Evolutionary conservation across 352 stramenopile species (phyloP).

Genomic region (Globisporangium recalcitrans): DNA sequence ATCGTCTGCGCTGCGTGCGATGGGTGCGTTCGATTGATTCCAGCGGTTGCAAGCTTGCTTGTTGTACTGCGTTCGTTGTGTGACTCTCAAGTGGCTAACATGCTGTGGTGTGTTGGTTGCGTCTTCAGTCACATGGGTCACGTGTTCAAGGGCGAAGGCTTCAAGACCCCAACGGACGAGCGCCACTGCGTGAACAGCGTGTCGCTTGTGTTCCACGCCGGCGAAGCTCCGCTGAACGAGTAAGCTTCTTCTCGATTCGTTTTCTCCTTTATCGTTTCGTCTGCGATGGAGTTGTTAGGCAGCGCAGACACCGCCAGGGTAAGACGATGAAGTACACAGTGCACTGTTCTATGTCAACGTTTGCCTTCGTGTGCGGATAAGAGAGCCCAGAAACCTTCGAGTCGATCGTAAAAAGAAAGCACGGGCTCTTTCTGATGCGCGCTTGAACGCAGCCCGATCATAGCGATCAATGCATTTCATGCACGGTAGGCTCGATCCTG

Average conservation of each 20-base stretch:
- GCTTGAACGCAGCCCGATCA: neutral
- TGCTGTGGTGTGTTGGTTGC: conserved; percentile 1
- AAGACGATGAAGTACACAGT: neutral
- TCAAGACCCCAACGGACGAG: conserved; percentile 84
- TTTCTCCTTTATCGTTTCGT: too few relatives aligned
- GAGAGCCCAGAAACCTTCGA: neutral
- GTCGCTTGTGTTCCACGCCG: conserved; percentile 78
- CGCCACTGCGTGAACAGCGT: conserved; percentile 90
- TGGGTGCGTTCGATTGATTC: conserved; percentile 35
- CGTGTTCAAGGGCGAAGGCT: conserved; percentile 88
- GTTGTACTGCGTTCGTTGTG: neutral
- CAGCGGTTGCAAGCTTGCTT: neutral
- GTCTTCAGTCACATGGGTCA: conserved; percentile 82
- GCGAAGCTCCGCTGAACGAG: conserved; percentile 43
- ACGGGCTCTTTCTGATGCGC: neutral
- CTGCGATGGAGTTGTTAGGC: too few relatives aligned
- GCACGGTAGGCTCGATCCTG: too few relatives aligned
- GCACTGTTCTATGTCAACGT: too few relatives aligned
- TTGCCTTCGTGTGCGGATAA: too few relatives aligned
- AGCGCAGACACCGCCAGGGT: neutral
- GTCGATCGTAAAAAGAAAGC: neutral
- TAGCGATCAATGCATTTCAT: neutral
- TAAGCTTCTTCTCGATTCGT: conserved; percentile 1
- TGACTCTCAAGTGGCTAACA: neutral
- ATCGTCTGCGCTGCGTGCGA: conserved; percentile 88